Evolutionary conservation across 78 protist genomes (phyloP).

Genomic region (Polysphondylium violaceum): DNA sequence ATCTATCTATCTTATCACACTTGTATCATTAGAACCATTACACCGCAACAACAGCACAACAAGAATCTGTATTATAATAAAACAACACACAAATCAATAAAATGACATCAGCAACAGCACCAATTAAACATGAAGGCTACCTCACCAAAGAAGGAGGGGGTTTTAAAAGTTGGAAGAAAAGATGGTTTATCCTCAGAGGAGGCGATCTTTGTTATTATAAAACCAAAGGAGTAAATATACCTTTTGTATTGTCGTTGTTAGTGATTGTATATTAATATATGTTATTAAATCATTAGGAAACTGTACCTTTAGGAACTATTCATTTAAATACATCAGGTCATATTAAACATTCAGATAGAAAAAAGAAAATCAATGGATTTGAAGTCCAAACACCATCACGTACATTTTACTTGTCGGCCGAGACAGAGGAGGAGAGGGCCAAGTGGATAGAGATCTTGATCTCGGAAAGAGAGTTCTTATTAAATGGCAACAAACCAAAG

Average conservation of each 20-base stretch:
- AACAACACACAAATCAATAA: not conserved
- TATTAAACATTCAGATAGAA: slow-evolving; percentile 54
- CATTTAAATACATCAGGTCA: slow-evolving; percentile 79
- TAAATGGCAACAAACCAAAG: slow-evolving; percentile 47
- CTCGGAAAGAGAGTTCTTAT: slow-evolving; percentile 27
- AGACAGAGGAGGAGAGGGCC: slow-evolving; percentile 69
- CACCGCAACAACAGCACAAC: too few relatives aligned
- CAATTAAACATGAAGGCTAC: slow-evolving; percentile 76
- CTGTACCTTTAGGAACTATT: slow-evolving; percentile 58
- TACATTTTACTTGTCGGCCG: slow-evolving; percentile 72
- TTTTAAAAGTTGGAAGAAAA: slow-evolving; percentile 83
- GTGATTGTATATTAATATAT: not conserved
- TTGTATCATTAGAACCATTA: too few relatives aligned
- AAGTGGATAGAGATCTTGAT: slow-evolving; percentile 80
- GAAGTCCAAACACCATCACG: slow-evolving; percentile 83
- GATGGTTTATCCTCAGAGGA: slow-evolving; percentile 82
- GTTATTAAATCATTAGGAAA: slow-evolving; percentile 5
- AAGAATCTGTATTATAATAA: slow-evolving; percentile 1
- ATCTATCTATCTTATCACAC: too few relatives aligned
- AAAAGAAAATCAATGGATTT: slow-evolving; percentile 62
- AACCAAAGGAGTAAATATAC: slow-evolving; percentile 71
- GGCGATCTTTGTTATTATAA: slow-evolving; percentile 76
- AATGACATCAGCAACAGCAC: slow-evolving; percentile 37
- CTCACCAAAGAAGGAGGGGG: slow-evolving; percentile 88
- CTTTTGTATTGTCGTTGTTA: not conserved